Conservation (phyloP, 495 filamentous ascomycete genomes). For the Staphylotrichum tortipilum region DNA sequence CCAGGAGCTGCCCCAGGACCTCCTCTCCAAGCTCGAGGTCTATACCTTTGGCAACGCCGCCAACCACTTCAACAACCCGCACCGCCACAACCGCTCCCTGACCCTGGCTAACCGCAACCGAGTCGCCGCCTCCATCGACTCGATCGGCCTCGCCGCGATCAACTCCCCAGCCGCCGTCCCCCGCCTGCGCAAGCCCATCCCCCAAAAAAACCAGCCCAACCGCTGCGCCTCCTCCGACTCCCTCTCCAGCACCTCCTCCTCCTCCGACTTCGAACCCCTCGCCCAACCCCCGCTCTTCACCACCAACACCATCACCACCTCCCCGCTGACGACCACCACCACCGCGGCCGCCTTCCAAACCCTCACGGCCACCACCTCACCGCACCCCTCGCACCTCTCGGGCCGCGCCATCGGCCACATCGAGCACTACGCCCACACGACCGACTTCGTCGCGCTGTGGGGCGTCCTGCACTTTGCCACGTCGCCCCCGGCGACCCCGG, state of each 20-base stretch:
- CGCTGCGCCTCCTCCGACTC: not conserved
- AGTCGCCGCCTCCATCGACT: slow-evolving; percentile 18
- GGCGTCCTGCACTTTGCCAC: slow-evolving; percentile 63
- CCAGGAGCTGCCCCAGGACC: slow-evolving; percentile 59
- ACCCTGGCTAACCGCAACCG: slow-evolving; percentile 16
- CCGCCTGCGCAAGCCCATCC: not conserved
- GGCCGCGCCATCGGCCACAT: slow-evolving; percentile 58
- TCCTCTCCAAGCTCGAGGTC: slow-evolving; percentile 63
- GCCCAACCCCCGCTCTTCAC: not conserved
- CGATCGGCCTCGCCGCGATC: slow-evolving; percentile 3
- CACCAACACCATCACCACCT: not conserved
- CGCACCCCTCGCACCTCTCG: slow-evolving; percentile 15
- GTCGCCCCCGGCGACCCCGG: slow-evolving; percentile 24
- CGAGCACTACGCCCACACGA: slow-evolving; percentile 75
- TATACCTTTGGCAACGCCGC: slow-evolving; percentile 82
- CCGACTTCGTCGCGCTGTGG: slow-evolving; percentile 67
- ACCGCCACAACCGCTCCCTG: slow-evolving; percentile 27
- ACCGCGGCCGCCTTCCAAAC: not conserved
- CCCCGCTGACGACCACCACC: not conserved
- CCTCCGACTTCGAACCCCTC: not conserved
- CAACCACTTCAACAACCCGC: slow-evolving; percentile 84
- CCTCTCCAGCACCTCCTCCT: not conserved
- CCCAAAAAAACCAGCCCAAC: not conserved
- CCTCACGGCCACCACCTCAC: slow-evolving; percentile 11
- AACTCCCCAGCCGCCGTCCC: not conserved